phyloP scores from a whole-genome alignment of 345 rosid species.

The Rhodomyrtus tomentosa region DNA sequence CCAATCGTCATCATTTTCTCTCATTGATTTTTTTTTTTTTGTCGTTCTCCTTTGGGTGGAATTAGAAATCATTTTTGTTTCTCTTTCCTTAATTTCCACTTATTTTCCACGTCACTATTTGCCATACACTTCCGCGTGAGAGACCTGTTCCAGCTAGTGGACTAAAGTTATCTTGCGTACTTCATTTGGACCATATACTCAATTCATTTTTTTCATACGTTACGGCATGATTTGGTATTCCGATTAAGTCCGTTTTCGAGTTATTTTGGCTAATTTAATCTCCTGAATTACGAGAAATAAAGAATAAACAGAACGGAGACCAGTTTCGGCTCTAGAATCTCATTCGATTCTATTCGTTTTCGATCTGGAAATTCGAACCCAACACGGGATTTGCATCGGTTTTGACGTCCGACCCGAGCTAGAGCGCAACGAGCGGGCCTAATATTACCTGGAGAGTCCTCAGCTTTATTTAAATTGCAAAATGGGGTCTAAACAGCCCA shows the following conservation, averaged over 20 bases:
- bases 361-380: background rate
- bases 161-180: background rate
- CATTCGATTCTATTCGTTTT: too few relatives aligned
- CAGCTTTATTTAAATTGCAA: background rate
- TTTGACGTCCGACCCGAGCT: background rate
- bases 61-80: background rate
- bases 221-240: too few relatives aligned
- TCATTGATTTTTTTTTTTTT: background rate
- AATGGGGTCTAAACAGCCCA: background rate
- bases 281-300: background rate
- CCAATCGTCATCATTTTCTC: background rate
- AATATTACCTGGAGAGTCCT: background rate
- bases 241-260: accelerated
- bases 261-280: background rate
- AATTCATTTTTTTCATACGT: background rate
- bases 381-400: background rate
- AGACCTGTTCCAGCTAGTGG: background rate
- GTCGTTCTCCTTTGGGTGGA: background rate
- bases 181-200: background rate
- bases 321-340: background rate
- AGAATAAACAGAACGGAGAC: too few relatives aligned
- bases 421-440: background rate
- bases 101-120: background rate
- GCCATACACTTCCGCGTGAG: background rate
- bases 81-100: background rate